Base-by-base conservation (phyloP, 2,329 filamentous ascomycete species). In the Xylaria hypoxylon region DNA sequence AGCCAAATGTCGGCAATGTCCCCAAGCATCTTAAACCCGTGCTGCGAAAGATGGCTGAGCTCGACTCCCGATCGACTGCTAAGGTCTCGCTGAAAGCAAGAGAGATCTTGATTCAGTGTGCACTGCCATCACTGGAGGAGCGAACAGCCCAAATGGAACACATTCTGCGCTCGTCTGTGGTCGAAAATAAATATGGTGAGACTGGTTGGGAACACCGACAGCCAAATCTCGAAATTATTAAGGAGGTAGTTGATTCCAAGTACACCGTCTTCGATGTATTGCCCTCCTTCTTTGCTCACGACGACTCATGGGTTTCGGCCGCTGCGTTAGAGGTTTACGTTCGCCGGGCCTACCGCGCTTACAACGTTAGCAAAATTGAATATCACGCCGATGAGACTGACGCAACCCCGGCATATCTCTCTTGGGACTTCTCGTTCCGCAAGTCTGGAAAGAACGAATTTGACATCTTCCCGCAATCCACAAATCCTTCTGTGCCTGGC, bases 241-340 rank as follows among this genome's bases (percentile, higher is more conserved):
- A 97, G 85, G 96, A 99, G 80, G 94, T 99, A 35, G 93, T 99
- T 59, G 96, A 99, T 80, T 98, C 96, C 61, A 97, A 97, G 83
- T 98, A 96, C 84, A 98, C 95, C 47, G 96, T 99, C 70, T 97
- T 97, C 74, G 96, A 99, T 77, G 96, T 99, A 19, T 82, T 99
- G 71, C 92, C 95, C 7, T 90, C 93, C 64, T 99, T 99, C 88
- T 99, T 99, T 77, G 92, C 90, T 38, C 94, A 99, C 80, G 88
- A 92, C 47, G 96, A 99, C 77, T 90, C 93, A 13, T 98, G 94
- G 93, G 95, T 99, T 33, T 93, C 93, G 7, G 84, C 97, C 68
- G 96, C 96, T 65, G 93, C 96, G 53, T 87, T 99, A 4, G 96
- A 99, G 79, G 94, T 98, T 55, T 99, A 99, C 79, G 90, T 97